These are phyloP conservation scores for Aspergillus fumigatus DNA, from an alignment of 2,329 filamentous ascomycete species.

Conservation along the genomic window DNA sequence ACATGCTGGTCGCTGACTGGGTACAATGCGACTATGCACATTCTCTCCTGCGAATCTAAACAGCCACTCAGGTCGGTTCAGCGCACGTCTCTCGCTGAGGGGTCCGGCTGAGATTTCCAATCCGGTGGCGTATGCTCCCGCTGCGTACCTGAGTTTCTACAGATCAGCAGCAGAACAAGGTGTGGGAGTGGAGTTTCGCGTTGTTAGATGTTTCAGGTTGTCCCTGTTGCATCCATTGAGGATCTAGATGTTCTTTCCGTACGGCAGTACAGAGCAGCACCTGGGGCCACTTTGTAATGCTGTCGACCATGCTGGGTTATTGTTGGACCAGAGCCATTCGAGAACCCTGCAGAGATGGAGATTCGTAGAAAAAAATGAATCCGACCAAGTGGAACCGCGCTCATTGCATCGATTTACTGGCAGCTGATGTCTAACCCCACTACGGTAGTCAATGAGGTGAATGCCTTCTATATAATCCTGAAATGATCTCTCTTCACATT, in stretches of 20 bases:
- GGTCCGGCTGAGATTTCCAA: not conserved
- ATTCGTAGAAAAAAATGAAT: slow-evolving; percentile 9
- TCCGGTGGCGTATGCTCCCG: not conserved
- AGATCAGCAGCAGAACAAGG: not conserved
- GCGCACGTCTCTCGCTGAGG: not conserved
- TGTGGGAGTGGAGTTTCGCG: not conserved
- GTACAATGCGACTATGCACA: not conserved
- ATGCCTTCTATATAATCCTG: slow-evolving; percentile 7
- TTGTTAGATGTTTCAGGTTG: not conserved
- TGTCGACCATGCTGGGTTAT: not conserved
- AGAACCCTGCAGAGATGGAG: not conserved
- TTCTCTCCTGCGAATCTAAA: not conserved
- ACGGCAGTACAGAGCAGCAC: not conserved
- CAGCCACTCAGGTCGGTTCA: not conserved
- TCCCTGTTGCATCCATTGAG: not conserved
- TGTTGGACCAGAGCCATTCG: not conserved
- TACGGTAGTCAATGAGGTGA: not conserved
- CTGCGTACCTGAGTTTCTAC: not conserved
- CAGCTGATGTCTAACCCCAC: not conserved
- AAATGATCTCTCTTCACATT: slow-evolving; percentile 5
- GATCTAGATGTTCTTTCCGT: not conserved
- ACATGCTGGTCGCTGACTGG: not conserved
- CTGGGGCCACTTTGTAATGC: not conserved
- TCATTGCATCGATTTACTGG: not conserved
- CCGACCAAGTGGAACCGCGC: not conserved